phyloP scores from a whole-genome alignment of 148 eudicot species.

The Vaccinium myrtillus region DNA sequence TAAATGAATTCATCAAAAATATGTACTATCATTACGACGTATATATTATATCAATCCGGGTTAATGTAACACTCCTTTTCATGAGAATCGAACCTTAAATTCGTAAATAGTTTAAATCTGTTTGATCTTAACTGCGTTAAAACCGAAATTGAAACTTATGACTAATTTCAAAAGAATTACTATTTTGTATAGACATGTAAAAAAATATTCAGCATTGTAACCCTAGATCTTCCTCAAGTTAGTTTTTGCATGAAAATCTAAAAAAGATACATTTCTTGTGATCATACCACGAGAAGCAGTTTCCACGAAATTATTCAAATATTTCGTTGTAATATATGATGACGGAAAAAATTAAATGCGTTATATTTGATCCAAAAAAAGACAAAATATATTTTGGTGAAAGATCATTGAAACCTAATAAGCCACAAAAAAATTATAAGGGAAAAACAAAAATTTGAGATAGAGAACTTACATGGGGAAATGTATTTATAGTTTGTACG shows the following conservation, averaged over 20 bases:
- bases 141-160: neutral
- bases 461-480: neutral
- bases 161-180: neutral
- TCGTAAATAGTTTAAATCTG: neutral
- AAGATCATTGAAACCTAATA: neutral
- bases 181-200: neutral
- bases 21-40: neutral
- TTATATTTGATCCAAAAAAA: neutral
- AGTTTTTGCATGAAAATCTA: neutral
- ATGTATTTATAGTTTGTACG: neutral
- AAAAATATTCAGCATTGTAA: neutral
- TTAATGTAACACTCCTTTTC: too few species aligned
- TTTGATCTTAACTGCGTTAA: neutral
- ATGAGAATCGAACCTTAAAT: neutral
- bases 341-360: neutral
- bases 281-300: too few species aligned
- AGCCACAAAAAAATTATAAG: too few species aligned
- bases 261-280: too few species aligned
- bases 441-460: neutral
- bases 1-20: neutral
- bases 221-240: neutral
- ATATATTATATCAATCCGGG: too few species aligned
- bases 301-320: neutral
- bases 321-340: neutral
- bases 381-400: neutral